Conservation (phyloP, 2,329 filamentous ascomycete species). For the Ophiocordyceps sinensis region DNA sequence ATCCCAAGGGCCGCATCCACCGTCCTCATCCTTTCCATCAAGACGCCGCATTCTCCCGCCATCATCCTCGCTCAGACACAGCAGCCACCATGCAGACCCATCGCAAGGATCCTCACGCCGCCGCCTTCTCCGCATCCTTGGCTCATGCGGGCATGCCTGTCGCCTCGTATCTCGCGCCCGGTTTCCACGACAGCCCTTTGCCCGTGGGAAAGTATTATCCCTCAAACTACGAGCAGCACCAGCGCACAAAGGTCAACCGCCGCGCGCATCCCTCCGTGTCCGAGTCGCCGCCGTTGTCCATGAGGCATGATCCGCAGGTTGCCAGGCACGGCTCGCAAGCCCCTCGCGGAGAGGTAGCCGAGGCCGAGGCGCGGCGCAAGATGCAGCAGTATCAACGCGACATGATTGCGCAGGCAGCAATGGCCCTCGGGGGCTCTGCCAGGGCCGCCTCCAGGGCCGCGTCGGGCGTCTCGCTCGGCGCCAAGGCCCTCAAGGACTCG, state of each 20-base stretch:
- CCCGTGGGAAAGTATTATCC: slow-evolving; percentile 51
- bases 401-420: slow-evolving; percentile 42
- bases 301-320: slow-evolving; percentile 21
- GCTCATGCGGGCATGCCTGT: slow-evolving; percentile 26
- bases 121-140: slow-evolving; percentile 7
- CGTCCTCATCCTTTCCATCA: slow-evolving; percentile 37
- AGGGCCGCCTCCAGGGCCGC: slow-evolving; percentile 11
- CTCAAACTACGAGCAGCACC: slow-evolving; percentile 38
- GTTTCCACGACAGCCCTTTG: slow-evolving; percentile 29
- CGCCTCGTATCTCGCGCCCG: slow-evolving; percentile 35
- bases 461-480: slow-evolving; percentile 18
- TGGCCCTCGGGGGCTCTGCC: slow-evolving; percentile 21
- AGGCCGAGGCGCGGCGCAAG: slow-evolving; percentile 32
- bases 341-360: slow-evolving; percentile 6
- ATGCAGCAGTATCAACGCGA: slow-evolving; percentile 45
- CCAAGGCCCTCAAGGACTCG: slow-evolving; percentile 20
- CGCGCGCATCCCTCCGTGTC: slow-evolving; percentile 9
- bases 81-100: slow-evolving; percentile 12
- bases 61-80: slow-evolving; percentile 18
- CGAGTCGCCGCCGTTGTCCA: slow-evolving; percentile 14
- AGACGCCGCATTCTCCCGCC: slow-evolving; percentile 23
- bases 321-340: slow-evolving; percentile 5
- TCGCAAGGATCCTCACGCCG: slow-evolving; percentile 7
- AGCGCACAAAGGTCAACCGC: slow-evolving; percentile 11
- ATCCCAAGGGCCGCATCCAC: slow-evolving; percentile 30